Evolutionary conservation across 257 asterid genomes (phyloP), one percentile per base, ranked within the genome.

Genomic region (Petunia axillaris): DNA sequence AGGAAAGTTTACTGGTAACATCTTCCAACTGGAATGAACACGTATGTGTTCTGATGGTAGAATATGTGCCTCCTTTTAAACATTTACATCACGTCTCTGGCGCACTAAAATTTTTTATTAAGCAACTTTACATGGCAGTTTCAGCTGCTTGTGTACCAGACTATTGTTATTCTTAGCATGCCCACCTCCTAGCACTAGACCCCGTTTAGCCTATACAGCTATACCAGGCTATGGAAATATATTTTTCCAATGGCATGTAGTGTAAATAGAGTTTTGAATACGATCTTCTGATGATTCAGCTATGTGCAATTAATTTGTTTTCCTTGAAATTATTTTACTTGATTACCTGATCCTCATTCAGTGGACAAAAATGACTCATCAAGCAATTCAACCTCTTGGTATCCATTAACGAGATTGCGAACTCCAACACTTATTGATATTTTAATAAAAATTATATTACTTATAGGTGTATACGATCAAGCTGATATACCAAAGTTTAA

Each of bases 281-380:
- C 59, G 48, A 48, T 71, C 60, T 71, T 35, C 60, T 6, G 62
- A 73, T 48, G 77, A 73, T 48, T 50, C 62, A 73, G 77, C 77
- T 73, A 48, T 35, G 25, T 25, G 77, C 44, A 73, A 73, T 48
- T 73, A 25, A 25, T 25, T 25, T 25, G 25, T 25, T 25, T 25
- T 25, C 25, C 25, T 25, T 25, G 25, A 25, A 25, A 25, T 25
- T 25, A 25, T 25, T 25, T 25, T 25, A 25, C 25, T 60, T 60
- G 50, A 11, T 73, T 43, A 73, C 35, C 62, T 50, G 77, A 73
- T 73, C 50, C 62, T 73, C 77, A 25, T 25, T 25, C 25, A 25
- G 25, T 25, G 25, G 25, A 25, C 25, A 25, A 25, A 25, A 25
- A 0, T 25, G 25, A 25, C 0, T 25, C 25, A 25, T 25, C 25